Evolutionary conservation across 2,329 filamentous ascomycete species (phyloP).

Genomic region (Ophiostoma novo-ulmi): DNA sequence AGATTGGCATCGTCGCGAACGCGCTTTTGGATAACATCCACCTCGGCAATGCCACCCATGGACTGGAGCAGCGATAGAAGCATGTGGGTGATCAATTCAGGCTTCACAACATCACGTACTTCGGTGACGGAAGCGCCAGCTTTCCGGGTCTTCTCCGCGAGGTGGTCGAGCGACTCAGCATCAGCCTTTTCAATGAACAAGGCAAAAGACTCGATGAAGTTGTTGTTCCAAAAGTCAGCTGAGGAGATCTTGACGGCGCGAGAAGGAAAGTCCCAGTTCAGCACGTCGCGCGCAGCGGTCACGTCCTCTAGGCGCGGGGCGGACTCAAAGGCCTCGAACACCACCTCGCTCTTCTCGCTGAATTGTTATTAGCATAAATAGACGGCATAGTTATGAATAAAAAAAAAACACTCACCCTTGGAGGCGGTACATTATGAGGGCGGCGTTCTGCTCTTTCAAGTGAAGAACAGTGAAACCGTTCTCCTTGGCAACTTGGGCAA

Average conservation of each 20-base stretch:
- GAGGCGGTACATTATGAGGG: slow-evolving; percentile 31
- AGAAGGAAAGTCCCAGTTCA: slow-evolving; percentile 58
- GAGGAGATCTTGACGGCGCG: slow-evolving; percentile 44
- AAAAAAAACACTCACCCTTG: neutral
- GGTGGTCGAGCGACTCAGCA: slow-evolving; percentile 37
- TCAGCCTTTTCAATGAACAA: slow-evolving; percentile 53
- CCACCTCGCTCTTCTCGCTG: slow-evolving; percentile 28
- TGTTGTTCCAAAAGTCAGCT: slow-evolving; percentile 29
- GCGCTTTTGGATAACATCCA: slow-evolving; percentile 47
- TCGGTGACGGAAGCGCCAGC: slow-evolving; percentile 47
- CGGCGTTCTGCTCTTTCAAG: slow-evolving; percentile 33
- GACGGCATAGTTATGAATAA: neutral
- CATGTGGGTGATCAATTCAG: slow-evolving; percentile 54
- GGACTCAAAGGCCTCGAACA: slow-evolving; percentile 54
- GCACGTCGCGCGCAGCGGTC: slow-evolving; percentile 45
- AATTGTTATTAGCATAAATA: neutral
- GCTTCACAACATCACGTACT: slow-evolving; percentile 52
- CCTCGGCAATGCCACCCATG: slow-evolving; percentile 40
- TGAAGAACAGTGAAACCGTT: slow-evolving; percentile 19
- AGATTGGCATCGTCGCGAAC: slow-evolving; percentile 60
- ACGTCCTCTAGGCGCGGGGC: slow-evolving; percentile 51
- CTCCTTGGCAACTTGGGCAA: neutral
- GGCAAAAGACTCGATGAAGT: slow-evolving; percentile 47
- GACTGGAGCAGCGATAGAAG: slow-evolving; percentile 57
- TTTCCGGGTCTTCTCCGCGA: slow-evolving; percentile 50